phyloP scores from a whole-genome alignment of 192 early-diverging fungal genomes.

The Paraglomus occultum region DNA sequence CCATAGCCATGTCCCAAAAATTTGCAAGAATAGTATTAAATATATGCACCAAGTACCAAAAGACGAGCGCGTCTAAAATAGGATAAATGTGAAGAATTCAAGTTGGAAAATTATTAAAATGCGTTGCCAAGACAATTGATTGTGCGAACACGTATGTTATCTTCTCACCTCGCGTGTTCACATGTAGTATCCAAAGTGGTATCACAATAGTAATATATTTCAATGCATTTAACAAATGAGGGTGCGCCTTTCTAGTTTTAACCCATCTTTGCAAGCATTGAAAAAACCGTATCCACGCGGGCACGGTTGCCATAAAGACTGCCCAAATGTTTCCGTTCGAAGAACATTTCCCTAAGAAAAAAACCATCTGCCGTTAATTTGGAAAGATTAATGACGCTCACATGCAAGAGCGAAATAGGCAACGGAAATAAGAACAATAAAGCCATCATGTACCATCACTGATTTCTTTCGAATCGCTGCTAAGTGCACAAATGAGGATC shows the following conservation, averaged over 20 bases:
- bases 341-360: too few species aligned
- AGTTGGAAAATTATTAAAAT: slow-evolving; percentile 35
- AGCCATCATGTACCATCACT: too few species aligned
- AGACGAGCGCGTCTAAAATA: slow-evolving; percentile 30
- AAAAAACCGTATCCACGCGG: slow-evolving; percentile 65
- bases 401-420: too few species aligned
- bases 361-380: too few species aligned
- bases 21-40: slow-evolving; percentile 53
- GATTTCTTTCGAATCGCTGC: too few species aligned
- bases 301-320: slow-evolving; percentile 62
- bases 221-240: slow-evolving; percentile 62
- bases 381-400: too few species aligned
- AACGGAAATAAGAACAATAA: too few species aligned
- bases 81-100: slow-evolving; percentile 25
- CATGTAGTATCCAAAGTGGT: slow-evolving; percentile 45
- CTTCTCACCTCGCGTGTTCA: too few species aligned
- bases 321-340: slow-evolving; percentile 20
- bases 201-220: slow-evolving; percentile 58
- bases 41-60: slow-evolving; percentile 48
- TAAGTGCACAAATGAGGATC: slow-evolving; percentile 49
- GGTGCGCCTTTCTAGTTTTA: slow-evolving; percentile 57
- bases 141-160: too few species aligned
- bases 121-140: too few species aligned
- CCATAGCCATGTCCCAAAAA: slow-evolving; percentile 60
- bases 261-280: slow-evolving; percentile 74